These are phyloP conservation scores for Penstemon barbatus DNA, from an alignment of 257 asterid species.

Conservation along the genomic window DNA sequence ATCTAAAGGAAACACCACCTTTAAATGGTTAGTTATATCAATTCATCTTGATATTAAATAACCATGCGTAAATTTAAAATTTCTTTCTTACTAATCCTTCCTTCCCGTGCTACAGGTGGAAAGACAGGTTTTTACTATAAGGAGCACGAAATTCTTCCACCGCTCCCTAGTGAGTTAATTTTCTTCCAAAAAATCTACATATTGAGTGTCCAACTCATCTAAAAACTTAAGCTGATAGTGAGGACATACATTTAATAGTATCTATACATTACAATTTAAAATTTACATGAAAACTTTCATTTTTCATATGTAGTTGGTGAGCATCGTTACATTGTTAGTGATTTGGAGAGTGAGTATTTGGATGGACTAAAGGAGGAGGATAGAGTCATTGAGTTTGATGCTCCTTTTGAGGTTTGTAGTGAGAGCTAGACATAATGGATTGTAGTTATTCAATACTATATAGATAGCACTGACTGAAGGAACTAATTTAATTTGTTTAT, in stretches of 20 bases:
- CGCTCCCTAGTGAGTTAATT: slow-evolving; percentile 58
- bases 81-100: slow-evolving; percentile 6
- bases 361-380: slow-evolving; percentile 38
- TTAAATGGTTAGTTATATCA: slow-evolving; percentile 49
- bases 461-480: neutral
- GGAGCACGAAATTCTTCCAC: slow-evolving; percentile 79
- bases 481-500: neutral
- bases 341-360: slow-evolving; percentile 34
- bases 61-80: neutral
- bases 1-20: slow-evolving; percentile 58
- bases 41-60: neutral
- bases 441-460: neutral
- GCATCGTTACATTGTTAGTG: slow-evolving; percentile 54
- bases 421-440: neutral
- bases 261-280: neutral
- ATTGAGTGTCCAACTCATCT: neutral
- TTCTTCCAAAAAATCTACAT: slow-evolving; percentile 3
- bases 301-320: slow-evolving; percentile 52
- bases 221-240: too few species aligned
- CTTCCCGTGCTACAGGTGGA: slow-evolving; percentile 44
- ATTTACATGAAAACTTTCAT: neutral
- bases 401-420: slow-evolving; percentile 63
- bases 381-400: slow-evolving; percentile 51
- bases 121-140: slow-evolving; percentile 72
- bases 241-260: neutral